Conservation (phyloP, 208 protist genomes). For the Leishmania tropica region DNA sequence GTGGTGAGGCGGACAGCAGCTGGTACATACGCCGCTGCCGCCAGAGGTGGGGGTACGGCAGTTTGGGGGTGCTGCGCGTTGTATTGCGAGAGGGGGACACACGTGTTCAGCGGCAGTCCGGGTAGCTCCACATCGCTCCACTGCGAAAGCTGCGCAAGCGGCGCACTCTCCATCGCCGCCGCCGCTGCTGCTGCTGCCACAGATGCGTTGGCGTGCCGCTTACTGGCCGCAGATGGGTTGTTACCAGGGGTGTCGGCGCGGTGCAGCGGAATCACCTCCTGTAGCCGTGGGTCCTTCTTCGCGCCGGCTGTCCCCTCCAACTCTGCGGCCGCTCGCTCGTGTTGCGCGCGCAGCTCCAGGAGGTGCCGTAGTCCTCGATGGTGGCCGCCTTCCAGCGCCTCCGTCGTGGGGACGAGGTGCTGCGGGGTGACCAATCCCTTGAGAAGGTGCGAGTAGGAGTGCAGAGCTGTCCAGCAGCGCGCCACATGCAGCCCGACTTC, state of each 20-base stretch:
- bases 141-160: conserved; percentile 26
- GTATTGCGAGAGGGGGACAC: conserved; percentile 60
- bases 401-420: conserved; percentile 51
- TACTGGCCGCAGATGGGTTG: conserved; percentile 1
- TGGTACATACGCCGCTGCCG: conserved; percentile 46
- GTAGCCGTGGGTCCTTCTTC: conserved; percentile 52
- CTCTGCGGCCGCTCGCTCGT: conserved; percentile 39
- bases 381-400: conserved; percentile 47
- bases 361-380: conserved; percentile 80
- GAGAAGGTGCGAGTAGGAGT: conserved; percentile 69
- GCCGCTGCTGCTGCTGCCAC: conserved; percentile 3
- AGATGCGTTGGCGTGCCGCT: conserved; percentile 11
- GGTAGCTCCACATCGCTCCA: conserved; percentile 59
- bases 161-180: conserved; percentile 16
- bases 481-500: conserved; percentile 68
- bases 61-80: conserved; percentile 54
- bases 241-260: conserved; percentile 14
- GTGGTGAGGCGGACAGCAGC: conserved; percentile 2
- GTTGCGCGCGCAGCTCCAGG: conserved; percentile 56
- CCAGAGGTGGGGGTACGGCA: conserved; percentile 21
- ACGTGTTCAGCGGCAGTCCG: conserved; percentile 54
- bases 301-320: conserved; percentile 30
- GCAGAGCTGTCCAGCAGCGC: conserved; percentile 58
- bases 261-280: conserved; percentile 61
- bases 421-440: conserved; percentile 68